Evolutionary conservation across 108 stramenopile species (phyloP).

Genomic region (Cylindrotheca closterium): DNA sequence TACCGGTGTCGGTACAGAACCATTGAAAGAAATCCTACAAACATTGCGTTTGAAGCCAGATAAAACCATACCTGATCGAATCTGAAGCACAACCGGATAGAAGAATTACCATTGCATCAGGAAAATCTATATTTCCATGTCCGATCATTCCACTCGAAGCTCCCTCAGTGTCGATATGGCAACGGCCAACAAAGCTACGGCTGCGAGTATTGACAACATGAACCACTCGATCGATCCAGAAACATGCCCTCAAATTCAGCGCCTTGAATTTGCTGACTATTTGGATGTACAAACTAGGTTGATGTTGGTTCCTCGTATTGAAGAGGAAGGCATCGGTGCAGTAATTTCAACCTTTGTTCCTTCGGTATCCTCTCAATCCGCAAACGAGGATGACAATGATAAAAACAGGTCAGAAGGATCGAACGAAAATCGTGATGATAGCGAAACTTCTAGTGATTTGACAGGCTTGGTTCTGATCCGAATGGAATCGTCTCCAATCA

Average conservation of each 20-base stretch:
- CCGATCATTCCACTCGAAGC: neutral
- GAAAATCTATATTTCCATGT: no score
- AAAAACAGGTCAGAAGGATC: slow-evolving; percentile 8
- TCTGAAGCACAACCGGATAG: no score
- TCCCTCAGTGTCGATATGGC: neutral
- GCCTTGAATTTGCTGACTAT: slow-evolving; percentile 26
- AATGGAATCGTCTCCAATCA: slow-evolving; percentile 4
- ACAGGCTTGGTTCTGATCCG: slow-evolving; percentile 15
- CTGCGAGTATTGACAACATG: neutral
- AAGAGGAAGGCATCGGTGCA: slow-evolving; percentile 42
- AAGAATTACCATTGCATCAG: no score
- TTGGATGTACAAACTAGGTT: slow-evolving; percentile 37
- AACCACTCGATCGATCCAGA: neutral
- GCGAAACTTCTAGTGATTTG: neutral
- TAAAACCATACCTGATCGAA: no score
- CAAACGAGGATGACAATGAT: neutral
- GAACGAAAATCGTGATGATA: slow-evolving; percentile 5
- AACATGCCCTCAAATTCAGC: neutral
- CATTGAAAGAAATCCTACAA: no score
- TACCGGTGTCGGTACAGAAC: no score
- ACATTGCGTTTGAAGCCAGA: no score
- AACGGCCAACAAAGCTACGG: neutral
- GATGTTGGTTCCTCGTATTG: slow-evolving; percentile 34
- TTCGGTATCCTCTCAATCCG: no score
- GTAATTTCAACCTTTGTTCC: slow-evolving; percentile 17